Evolutionary conservation across 768 basidiomycete genomes (phyloP), one percentile per base, ranked within the genome.

Genomic region (Stropharia rugosoannulata): DNA sequence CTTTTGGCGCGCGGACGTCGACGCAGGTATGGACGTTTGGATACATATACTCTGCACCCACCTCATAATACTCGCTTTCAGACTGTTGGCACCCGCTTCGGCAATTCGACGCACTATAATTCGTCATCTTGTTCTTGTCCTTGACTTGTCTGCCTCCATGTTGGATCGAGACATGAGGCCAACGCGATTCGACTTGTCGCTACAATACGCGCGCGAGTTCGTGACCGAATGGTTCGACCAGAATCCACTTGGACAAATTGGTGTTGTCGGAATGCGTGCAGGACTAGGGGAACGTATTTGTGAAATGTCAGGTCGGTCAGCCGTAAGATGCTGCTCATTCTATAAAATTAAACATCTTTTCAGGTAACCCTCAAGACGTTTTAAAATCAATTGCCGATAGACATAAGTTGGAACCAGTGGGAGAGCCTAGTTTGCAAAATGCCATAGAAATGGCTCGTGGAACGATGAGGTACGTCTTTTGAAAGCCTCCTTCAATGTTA

Each of bases 201-300:
- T 98, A 42, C 88, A 95, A 65, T 96, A 95, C 67, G 84, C 94
- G 12, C 83, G 94, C 55, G 92, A 93, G 63, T 99, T 98, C 62
- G 81, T 98, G 27, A 76, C 82, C 6, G 97, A 99, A 69, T 99
- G 96, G 95, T 99, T 98, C 70, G 97, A 99, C 73, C 97, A 98
- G 74, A 99, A 99, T 66, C 97, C 97, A 1, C 79, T 99, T 11
- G 95, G 96, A 18, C 97, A 98, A 72, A 92, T 99, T 60, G 96
- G 95, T 1, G 75, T 98, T 29, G 93, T 98, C 15, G 93, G 92
- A 5, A 93, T 98, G 84, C 79, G 95, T 19, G 85, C 91, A 35
- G 93, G 97, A 0, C 70, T 98, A 19, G 95, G 94, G 0, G 97
- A 98, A 70, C 83, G 92, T 3, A 75, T 98, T 40, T 85, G 92